Evolutionary conservation across 1,284 basidiomycete genomes (phyloP).

Genomic region (Mycosarcoma maydis): DNA sequence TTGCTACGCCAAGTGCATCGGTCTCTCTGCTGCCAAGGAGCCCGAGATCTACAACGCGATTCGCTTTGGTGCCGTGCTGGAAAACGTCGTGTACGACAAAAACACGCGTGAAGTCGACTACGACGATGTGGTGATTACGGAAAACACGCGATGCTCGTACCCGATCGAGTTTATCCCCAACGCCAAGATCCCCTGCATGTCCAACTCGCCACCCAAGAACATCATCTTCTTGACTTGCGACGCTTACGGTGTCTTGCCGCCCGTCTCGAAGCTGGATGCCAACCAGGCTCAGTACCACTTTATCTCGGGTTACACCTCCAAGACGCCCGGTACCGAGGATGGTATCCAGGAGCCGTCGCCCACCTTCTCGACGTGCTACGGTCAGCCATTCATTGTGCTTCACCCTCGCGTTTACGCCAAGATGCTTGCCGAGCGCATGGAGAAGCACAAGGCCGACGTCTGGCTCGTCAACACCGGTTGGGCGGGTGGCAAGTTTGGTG

Average conservation of each 20-base stretch:
- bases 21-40: constrained; percentile 93
- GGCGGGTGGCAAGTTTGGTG: constrained; percentile 93
- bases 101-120: constrained; percentile 86
- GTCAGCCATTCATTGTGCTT: constrained; percentile 97
- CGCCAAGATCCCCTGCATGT: constrained; percentile 74
- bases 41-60: constrained; percentile 98
- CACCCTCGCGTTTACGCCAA: constrained; percentile 84
- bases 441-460: constrained; percentile 88
- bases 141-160: constrained; percentile 89
- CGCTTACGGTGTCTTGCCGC: constrained; percentile 96
- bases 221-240: constrained; percentile 99
- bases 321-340: constrained; percentile 96
- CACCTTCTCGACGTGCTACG: constrained; percentile 99
- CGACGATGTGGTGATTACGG: constrained; percentile 94
- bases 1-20: constrained; percentile 98
- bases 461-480: constrained; percentile 99
- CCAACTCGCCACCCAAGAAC: constrained; percentile 72
- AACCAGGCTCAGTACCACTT: constrained; percentile 89
- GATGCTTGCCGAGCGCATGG: constrained; percentile 97
- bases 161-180: constrained; percentile 82
- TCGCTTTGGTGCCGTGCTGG: constrained; percentile 92
- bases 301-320: constrained; percentile 77
- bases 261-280: constrained; percentile 89
- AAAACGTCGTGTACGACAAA: constrained; percentile 99
- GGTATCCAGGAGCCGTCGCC: constrained; percentile 97